Evolutionary conservation across 148 eudicot genomes (phyloP).

Genomic region (Amaranthus cruentus): DNA sequence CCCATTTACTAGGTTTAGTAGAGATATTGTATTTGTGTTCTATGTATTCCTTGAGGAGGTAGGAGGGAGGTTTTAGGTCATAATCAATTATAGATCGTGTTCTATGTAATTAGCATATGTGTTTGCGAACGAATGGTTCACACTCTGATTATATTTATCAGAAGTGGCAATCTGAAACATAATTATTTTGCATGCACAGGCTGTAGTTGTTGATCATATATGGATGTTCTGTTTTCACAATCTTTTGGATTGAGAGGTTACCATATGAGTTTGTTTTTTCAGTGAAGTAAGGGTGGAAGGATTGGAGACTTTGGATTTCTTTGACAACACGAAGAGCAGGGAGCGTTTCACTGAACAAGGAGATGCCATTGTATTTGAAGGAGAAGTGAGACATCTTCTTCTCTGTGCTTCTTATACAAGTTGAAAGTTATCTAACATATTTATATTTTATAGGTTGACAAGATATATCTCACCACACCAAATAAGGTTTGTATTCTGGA

Average conservation of each 20-base stretch:
- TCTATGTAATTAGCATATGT: background rate
- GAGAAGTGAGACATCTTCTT: slow-evolving; percentile 52
- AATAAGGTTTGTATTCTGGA: slow-evolving; percentile 81
- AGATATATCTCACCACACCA: slow-evolving; percentile 86
- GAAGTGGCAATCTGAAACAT: background rate
- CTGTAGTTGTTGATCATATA: background rate
- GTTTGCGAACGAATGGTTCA: background rate
- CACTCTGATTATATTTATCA: background rate
- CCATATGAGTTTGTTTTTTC: slow-evolving; percentile 23
- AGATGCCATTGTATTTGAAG: slow-evolving; percentile 89
- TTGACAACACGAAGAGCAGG: slow-evolving; percentile 71
- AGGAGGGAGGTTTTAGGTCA: background rate
- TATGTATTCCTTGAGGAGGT: background rate
- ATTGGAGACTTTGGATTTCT: slow-evolving; percentile 80
- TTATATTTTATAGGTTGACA: slow-evolving; percentile 57
- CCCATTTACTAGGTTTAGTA: too few relatives aligned
- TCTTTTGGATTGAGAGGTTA: background rate
- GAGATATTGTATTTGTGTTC: background rate
- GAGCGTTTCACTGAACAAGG: slow-evolving; percentile 92
- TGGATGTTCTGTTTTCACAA: too few relatives aligned
- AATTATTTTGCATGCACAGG: background rate
- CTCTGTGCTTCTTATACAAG: slow-evolving; percentile 5
- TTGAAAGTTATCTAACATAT: background rate
- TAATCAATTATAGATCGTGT: background rate
- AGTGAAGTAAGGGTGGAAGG: slow-evolving; percentile 99